These are phyloP conservation scores for Sophora flavescens DNA, from an alignment of 306 rosid species.

Conservation along the genomic window DNA sequence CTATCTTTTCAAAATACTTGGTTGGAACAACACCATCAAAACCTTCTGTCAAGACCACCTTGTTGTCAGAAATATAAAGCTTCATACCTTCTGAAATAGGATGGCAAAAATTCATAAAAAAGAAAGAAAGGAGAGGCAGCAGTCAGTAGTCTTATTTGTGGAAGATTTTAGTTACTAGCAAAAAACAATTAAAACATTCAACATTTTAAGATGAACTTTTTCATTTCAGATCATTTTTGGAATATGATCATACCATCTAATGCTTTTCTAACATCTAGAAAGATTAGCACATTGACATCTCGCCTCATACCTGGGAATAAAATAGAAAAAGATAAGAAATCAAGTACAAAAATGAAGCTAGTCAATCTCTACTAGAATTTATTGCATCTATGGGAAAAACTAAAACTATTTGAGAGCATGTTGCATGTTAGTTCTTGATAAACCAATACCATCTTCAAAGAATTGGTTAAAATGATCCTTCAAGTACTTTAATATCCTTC, in stretches of 20 bases:
- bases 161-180: background rate
- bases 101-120: background rate
- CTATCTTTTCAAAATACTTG: slow-evolving; percentile 78
- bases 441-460: background rate
- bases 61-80: slow-evolving; percentile 90
- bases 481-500: background rate
- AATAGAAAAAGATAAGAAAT: background rate
- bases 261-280: slow-evolving; percentile 78
- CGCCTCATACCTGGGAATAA: slow-evolving; percentile 78
- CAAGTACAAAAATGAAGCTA: background rate
- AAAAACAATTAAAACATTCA: background rate
- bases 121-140: background rate
- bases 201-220: slow-evolving; percentile 28
- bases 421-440: background rate
- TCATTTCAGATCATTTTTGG: slow-evolving; percentile 4
- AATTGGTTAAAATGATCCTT: background rate
- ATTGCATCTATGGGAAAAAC: slow-evolving; percentile 18
- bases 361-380: background rate
- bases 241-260: slow-evolving; percentile 65
- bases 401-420: background rate
- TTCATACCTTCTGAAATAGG: slow-evolving; percentile 82
- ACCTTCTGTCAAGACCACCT: slow-evolving; percentile 49
- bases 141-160: slow-evolving; percentile 27
- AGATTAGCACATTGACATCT: slow-evolving; percentile 75
- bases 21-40: slow-evolving; percentile 3